A percentile compares a stretch with the other conserved stretches of the same genome.
phyloP scores from a whole-genome alignment of 2,329 filamentous ascomycete species.

The Trichothecium roseum region DNA sequence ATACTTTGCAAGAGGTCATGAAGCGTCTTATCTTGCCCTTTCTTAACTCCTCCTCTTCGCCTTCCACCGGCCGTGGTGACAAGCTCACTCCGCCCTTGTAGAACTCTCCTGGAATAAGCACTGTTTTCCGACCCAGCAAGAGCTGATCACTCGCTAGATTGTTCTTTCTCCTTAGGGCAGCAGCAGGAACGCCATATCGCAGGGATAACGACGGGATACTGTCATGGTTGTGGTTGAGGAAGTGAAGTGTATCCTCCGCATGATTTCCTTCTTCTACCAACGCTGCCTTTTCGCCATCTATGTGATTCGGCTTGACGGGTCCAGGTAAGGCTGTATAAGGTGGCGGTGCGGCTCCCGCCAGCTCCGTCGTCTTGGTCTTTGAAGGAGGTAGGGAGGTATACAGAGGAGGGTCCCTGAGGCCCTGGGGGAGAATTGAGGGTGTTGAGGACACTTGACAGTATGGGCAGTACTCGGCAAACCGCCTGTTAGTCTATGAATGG shows the following conservation, averaged over 20 bases:
- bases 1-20: conserved; percentile 70
- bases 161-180: conserved; percentile 55
- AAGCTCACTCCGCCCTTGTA: conserved; percentile 59
- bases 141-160: conserved; percentile 63
- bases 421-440: conserved; percentile 47
- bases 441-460: conserved; percentile 65
- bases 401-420: conserved; percentile 57
- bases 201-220: conserved; percentile 58
- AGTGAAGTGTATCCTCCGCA: conserved; percentile 61
- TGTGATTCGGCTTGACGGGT: conserved; percentile 1
- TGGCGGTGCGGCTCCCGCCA: conserved; percentile 22
- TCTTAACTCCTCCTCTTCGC: conserved; percentile 61
- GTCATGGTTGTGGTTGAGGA: conserved; percentile 60
- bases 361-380: conserved; percentile 11
- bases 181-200: conserved; percentile 57
- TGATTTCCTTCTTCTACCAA: conserved; percentile 13
- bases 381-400: conserved; percentile 37
- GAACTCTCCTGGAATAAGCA: conserved; percentile 61
- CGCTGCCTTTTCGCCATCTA: conserved; percentile 14
- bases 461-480: conserved; percentile 58
- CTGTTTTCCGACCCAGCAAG: conserved; percentile 54
- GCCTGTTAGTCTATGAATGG: conserved; percentile 44
- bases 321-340: conserved; percentile 21
- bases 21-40: conserved; percentile 64
- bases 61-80: conserved; percentile 60